Evolutionary conservation across 768 basidiomycete species (phyloP), one percentile per base, ranked within the genome.

Genomic region (Kwoniella newhampshirensis): DNA sequence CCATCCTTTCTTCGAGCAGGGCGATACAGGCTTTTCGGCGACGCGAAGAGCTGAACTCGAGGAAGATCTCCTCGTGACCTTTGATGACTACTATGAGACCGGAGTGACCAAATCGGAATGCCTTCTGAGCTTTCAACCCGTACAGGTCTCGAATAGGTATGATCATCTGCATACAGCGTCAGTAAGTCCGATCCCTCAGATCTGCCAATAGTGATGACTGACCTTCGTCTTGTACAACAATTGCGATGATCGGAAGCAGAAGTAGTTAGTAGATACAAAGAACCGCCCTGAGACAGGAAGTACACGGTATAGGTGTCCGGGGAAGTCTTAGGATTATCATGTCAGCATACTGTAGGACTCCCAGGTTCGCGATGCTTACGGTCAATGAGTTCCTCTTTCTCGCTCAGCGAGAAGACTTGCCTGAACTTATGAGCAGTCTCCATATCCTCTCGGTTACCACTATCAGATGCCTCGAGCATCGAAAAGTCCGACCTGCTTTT

Each of bases 41-140:
- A 52, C 89, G 86, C 54, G 87, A 83, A 18, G 86, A 85, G 39
- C 82, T 81, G 73, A 99, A 94, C 77, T 99, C 96, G 67, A 98
- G 88, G 80, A 99, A 99, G 9, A 98, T 81, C 73, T 99, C 94
- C 77, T 99, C 94, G 71, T 98, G 91, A 0, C 94, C 94, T 68
- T 88, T 89, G 66, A 99, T 85, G 51, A 97, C 86, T 54, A 98
- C 81, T 32, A 89, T 85, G 18, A 98, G 82, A 25, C 94, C 94
- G 68, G 87, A 84, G 70, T 91, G 91, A 5, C 88, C 90, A 74
- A 96, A 90, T 21, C 88, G 84, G 62, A 89, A 88, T 1, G 92
- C 89, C 75, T 86, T 90, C 8, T 87, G 85, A 72, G 84, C 87
- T 76, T 96, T 89, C 4, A 84, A 81, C 11, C 89, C 83, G 39